A percentile compares a stretch with the other conserved stretches of the same genome.
phyloP scores from a whole-genome alignment of 371 early-diverging fungal species.

The Mucor saturninus region DNA sequence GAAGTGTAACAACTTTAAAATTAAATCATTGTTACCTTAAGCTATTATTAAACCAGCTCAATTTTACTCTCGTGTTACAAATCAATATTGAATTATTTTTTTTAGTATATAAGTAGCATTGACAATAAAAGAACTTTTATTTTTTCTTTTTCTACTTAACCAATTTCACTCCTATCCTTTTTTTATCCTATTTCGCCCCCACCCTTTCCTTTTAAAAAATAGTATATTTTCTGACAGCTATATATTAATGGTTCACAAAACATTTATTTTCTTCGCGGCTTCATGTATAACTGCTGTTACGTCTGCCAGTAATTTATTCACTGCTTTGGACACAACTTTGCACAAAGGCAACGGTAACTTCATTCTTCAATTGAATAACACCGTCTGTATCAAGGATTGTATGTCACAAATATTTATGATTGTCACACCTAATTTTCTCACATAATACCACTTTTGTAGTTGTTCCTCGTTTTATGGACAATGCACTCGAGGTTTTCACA shows the following conservation, averaged over 20 bases:
- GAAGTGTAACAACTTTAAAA: too few relatives aligned
- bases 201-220: neutral
- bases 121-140: neutral
- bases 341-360: slow-evolving; percentile 35
- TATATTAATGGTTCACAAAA: slow-evolving; percentile 4
- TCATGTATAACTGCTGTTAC: slow-evolving; percentile 13
- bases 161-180: slow-evolving; percentile 3
- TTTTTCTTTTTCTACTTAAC: neutral
- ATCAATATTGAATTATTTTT: neutral
- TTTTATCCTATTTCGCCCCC: neutral
- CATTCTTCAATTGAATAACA: slow-evolving; percentile 36
- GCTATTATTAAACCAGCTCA: neutral
- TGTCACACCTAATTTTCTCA: neutral
- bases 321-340: slow-evolving; percentile 9
- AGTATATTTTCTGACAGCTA: neutral
- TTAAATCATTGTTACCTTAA: too few relatives aligned
- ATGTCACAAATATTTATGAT: slow-evolving; percentile 8
- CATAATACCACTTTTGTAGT: slow-evolving; percentile 17
- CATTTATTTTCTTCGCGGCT: slow-evolving; percentile 18
- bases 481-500: slow-evolving; percentile 24
- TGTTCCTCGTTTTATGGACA: slow-evolving; percentile 39
- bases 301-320: slow-evolving; percentile 6
- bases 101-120: neutral
- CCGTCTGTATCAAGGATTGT: slow-evolving; percentile 39
- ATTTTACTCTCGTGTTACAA: slow-evolving; percentile 3